Evolutionary conservation across 768 basidiomycete species (phyloP).

Genomic region (Rubroboletus pulcherrimus): DNA sequence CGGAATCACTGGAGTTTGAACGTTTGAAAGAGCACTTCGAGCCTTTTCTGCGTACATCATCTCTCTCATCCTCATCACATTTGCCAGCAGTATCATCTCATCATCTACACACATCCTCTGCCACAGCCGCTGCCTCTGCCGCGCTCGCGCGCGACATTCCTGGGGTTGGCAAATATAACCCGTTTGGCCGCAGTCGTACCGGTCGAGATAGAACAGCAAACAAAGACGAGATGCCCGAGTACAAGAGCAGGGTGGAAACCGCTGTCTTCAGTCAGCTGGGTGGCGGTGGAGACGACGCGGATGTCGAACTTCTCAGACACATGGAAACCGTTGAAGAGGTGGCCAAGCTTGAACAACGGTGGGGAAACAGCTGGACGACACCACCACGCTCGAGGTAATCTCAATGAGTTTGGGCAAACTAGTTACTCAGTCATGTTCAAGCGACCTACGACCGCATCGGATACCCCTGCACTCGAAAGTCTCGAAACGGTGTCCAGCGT

Average conservation of each 20-base stretch:
- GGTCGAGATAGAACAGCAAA: conserved; percentile 62
- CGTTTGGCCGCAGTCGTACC: conserved; percentile 44
- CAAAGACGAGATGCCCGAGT: conserved; percentile 76
- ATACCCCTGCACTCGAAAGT: conserved; percentile 92
- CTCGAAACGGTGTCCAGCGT: conserved; percentile 91
- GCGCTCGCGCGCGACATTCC: conserved; percentile 86
- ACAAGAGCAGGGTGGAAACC: conserved; percentile 68
- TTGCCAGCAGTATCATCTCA: conserved; percentile 54
- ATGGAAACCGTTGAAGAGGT: conserved; percentile 61
- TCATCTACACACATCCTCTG: conserved; percentile 72
- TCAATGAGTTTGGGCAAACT: neutral
- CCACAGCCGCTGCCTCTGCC: conserved; percentile 86
- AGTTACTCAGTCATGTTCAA: conserved; percentile 29
- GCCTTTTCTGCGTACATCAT: conserved; percentile 83
- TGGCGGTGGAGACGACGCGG: conserved; percentile 60
- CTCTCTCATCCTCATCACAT: conserved; percentile 63
- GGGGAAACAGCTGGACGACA: conserved; percentile 75
- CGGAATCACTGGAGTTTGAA: conserved; percentile 87
- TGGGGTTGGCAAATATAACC: conserved; percentile 76
- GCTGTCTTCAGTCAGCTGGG: conserved; percentile 50
- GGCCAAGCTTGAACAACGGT: conserved; percentile 72
- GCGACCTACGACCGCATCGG: conserved; percentile 81
- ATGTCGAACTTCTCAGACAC: conserved; percentile 67
- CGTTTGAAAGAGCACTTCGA: conserved; percentile 96
- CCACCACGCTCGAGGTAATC: conserved; percentile 59